These are phyloP conservation scores for Fusarium chlamydosporum DNA, from an alignment of 2,329 filamentous ascomycete genomes.

Conservation along the genomic window DNA sequence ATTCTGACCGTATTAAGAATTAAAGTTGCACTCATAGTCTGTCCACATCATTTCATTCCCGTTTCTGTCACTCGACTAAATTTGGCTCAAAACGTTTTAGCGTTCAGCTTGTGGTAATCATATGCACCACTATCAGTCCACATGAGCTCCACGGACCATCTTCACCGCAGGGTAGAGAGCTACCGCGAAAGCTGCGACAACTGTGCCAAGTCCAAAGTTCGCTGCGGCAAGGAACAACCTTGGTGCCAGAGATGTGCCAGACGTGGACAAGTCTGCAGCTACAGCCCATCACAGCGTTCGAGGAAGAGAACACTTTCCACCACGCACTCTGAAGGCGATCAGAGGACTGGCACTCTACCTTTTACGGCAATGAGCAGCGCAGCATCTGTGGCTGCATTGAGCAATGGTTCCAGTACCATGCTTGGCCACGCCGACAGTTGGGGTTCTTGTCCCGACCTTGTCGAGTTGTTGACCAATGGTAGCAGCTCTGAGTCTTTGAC, in stretches of 20 bases:
- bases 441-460: constrained; percentile 12
- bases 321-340: constrained; percentile 1
- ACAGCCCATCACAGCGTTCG: constrained; percentile 16
- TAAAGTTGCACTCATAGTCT: too few species aligned
- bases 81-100: background rate
- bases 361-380: background rate
- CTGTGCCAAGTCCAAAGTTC: constrained; percentile 19
- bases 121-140: constrained; percentile 1
- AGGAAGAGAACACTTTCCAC: constrained; percentile 11
- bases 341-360: background rate
- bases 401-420: background rate
- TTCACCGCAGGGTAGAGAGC: constrained; percentile 10
- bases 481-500: constrained; percentile 7
- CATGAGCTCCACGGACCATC: constrained; percentile 5
- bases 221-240: constrained; percentile 17
- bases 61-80: too few species aligned
- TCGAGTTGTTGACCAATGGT: constrained; percentile 8
- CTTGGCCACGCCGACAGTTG: constrained; percentile 9
- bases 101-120: background rate
- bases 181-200: constrained; percentile 20
- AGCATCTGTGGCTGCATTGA: background rate
- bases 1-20: too few species aligned
- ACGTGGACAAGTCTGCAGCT: constrained; percentile 8
- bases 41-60: too few species aligned
- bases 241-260: constrained; percentile 17